phyloP scores from a whole-genome alignment of 2,329 filamentous ascomycete genomes.

The Aureobasidium vineae region DNA sequence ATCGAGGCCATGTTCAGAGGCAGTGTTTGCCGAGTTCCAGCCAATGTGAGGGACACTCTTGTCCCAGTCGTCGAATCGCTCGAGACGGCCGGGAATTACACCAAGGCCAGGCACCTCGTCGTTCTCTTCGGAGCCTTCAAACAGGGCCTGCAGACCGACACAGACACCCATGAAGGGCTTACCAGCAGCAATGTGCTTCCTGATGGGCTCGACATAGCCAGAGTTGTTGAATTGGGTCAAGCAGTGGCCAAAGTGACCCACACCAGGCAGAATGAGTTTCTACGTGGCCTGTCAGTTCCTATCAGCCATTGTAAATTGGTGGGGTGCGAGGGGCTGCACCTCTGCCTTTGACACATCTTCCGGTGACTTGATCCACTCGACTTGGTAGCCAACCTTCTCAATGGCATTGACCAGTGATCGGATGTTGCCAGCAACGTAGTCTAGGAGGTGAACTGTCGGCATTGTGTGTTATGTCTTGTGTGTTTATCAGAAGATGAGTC shows the following conservation, averaged over 20 bases:
- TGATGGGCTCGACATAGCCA: conserved; percentile 80
- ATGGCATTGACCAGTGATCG: conserved; percentile 96
- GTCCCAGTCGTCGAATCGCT: conserved; percentile 69
- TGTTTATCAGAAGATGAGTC: not conserved
- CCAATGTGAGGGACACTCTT: conserved; percentile 99
- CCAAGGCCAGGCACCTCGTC: conserved; percentile 69
- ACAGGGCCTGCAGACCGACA: conserved; percentile 88
- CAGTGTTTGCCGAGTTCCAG: conserved; percentile 85
- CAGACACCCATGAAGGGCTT: conserved; percentile 99
- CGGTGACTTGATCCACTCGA: conserved; percentile 87
- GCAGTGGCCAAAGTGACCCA: conserved; percentile 97
- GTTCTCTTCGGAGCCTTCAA: conserved; percentile 80
- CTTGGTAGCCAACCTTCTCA: conserved; percentile 87
- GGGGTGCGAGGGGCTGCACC: conserved; percentile 49
- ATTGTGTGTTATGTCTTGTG: conserved; percentile 45
- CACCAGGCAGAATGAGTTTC: conserved; percentile 93
- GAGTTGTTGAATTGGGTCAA: conserved; percentile 77
- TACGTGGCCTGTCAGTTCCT: conserved; percentile 44
- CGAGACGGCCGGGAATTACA: conserved; percentile 67
- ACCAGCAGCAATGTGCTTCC: conserved; percentile 77
- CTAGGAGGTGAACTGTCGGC: conserved; percentile 74
- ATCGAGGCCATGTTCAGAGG: conserved; percentile 42
- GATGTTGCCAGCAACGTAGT: conserved; percentile 96
- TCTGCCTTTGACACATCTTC: conserved; percentile 82
- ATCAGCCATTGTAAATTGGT: not conserved